Evolutionary conservation across 169 alveolate genomes (phyloP).

Genomic region (Neospora caninum): DNA sequence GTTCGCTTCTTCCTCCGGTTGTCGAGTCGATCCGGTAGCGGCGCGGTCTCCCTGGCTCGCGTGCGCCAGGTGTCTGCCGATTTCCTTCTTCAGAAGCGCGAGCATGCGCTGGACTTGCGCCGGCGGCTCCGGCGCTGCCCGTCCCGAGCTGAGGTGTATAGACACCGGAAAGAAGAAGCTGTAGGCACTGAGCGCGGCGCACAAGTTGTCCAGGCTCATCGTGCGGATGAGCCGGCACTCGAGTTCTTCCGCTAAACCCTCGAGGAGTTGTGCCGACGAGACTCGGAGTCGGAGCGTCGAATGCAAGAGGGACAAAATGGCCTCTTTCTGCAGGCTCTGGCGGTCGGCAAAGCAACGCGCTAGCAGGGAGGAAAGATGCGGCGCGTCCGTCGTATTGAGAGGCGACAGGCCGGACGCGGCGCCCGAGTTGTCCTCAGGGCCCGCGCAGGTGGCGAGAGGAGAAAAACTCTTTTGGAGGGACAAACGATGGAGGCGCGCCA

Average conservation of each 20-base stretch:
- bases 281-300: neutral
- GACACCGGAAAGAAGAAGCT: slow-evolving; percentile 21
- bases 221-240: neutral
- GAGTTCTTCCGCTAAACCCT: neutral
- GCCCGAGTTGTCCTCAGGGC: too few species aligned
- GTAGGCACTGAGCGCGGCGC: slow-evolving; percentile 2
- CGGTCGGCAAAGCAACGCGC: neutral
- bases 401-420: too few species aligned
- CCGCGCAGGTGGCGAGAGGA: too few species aligned
- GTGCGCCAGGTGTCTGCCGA: neutral
- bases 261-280: neutral
- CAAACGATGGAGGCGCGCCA: neutral
- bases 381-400: too few species aligned
- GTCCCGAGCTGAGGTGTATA: neutral
- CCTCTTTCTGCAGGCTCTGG: neutral
- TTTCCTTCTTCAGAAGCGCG: neutral
- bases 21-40: neutral
- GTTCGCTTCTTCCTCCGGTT: neutral
- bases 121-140: neutral
- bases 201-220: neutral
- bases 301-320: neutral
- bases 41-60: neutral
- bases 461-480: neutral
- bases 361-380: neutral
- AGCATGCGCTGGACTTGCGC: neutral